Evolutionary conservation across 192 early-diverging fungal genomes (phyloP), one percentile per base, ranked within the genome.

Genomic region (Entomortierella parvispora): DNA sequence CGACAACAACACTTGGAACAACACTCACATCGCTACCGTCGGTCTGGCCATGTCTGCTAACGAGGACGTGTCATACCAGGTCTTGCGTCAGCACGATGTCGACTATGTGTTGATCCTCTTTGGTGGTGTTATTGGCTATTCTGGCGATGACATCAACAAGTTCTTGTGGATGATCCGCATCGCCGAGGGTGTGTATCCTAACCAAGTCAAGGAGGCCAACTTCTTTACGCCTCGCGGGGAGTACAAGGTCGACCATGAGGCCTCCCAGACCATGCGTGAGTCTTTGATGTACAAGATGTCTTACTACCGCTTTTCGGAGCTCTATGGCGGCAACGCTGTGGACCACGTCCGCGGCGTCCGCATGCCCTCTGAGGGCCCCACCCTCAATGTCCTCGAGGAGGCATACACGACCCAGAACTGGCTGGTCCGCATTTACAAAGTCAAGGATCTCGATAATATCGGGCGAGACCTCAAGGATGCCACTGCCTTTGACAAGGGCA

Each of bases 1-100:
- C 22, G 98, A 99, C 85, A 99, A 99, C 89, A 99, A 99, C 79
- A 99, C 98, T 3, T 99, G 98, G 98, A 99, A 99, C 91, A 99
- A 99, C 89, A 99, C 98, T 3, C 98, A 99, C 65, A 99, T 99
- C 76, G 98, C 98, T 15, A 89, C 87, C 29, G 98, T 99, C 17
- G 98, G 98, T 32, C 93, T 92, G 72, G 95, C 93, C 42, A 93
- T 99, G 91, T 84, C 95, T 2, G 92, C 90, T 14, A 83, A 88
- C 23, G 97, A 99, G 80, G 94, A 98, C 26, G 93, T 92, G 3
- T 88, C 96, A 1, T 99, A 99, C 69, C 88, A 94, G 62, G 86
- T 99, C 26, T 93, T 98, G 75, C 85, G 91, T 28, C 84, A 86
- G 50, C 94, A 94, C 69, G 97, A 99, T 84, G 98, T 99, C 15